A percentile compares a stretch with the other conserved stretches of the same genome.
phyloP scores from a whole-genome alignment of 2,329 filamentous ascomycete genomes.

The Microascus cirrosus region DNA sequence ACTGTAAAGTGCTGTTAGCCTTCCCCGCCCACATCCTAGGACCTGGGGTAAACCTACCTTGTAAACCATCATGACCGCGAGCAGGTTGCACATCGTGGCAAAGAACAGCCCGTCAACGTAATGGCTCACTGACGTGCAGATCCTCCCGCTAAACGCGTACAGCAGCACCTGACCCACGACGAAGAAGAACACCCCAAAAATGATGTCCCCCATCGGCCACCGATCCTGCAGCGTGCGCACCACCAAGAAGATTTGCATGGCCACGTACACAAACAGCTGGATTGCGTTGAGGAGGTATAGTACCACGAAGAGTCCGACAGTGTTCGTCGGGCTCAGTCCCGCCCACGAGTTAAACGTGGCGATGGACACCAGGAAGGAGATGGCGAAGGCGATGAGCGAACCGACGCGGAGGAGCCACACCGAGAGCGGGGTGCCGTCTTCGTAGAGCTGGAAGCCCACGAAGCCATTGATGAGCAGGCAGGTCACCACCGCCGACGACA shows the following conservation, averaged over 20 bases:
- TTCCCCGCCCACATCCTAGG: not conserved
- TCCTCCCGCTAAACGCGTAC: slow-evolving; percentile 76
- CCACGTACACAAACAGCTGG: slow-evolving; percentile 73
- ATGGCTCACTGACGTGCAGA: slow-evolving; percentile 77
- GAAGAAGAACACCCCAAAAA: slow-evolving; percentile 85
- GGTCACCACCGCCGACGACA: slow-evolving; percentile 76
- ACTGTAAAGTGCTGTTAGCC: slow-evolving; percentile 38
- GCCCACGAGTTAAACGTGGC: slow-evolving; percentile 90
- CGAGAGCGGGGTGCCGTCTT: slow-evolving; percentile 87
- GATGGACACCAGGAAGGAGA: slow-evolving; percentile 78
- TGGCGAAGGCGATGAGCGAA: slow-evolving; percentile 70
- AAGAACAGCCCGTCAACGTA: slow-evolving; percentile 94
- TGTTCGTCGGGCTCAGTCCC: slow-evolving; percentile 74
- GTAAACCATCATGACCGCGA: slow-evolving; percentile 99
- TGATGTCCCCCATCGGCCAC: slow-evolving; percentile 89
- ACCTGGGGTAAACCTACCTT: slow-evolving; percentile 47
- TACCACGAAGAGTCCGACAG: slow-evolving; percentile 80
- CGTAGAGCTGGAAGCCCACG: slow-evolving; percentile 95
- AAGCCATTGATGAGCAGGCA: slow-evolving; percentile 95
- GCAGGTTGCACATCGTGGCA: slow-evolving; percentile 82
- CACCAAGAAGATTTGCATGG: slow-evolving; percentile 82
- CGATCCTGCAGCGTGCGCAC: slow-evolving; percentile 84
- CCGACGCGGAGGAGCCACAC: slow-evolving; percentile 82
- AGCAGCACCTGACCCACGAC: slow-evolving; percentile 84
- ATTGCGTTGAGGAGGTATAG: slow-evolving; percentile 86